These are phyloP conservation scores for Pichia sp. DNA, from an alignment of 1,139 yeast genomes.

Conservation along the genomic window DNA sequence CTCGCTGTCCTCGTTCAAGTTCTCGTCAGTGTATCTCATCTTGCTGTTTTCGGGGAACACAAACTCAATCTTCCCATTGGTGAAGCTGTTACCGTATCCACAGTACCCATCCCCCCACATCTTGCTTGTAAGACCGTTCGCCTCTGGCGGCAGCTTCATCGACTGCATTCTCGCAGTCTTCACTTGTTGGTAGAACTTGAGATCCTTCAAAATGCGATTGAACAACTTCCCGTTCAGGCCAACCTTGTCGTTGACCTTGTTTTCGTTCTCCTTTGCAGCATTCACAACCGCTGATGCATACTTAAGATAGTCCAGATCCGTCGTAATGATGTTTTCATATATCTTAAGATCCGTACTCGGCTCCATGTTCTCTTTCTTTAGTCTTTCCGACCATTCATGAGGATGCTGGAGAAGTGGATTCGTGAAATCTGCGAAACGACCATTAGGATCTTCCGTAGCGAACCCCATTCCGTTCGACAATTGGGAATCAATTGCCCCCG, in stretches of 20 bases:
- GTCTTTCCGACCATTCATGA: conserved; percentile 55
- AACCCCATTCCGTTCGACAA: too few relatives aligned
- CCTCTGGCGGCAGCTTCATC: conserved; percentile 41
- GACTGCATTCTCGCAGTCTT: conserved; percentile 59
- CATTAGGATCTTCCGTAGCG: not conserved
- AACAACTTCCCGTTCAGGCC: conserved; percentile 32
- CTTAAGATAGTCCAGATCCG: conserved; percentile 40
- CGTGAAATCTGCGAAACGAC: not conserved
- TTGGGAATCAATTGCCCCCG: too few relatives aligned
- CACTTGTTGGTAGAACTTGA: conserved; percentile 43
- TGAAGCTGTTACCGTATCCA: conserved; percentile 91
- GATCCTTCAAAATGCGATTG: conserved; percentile 45
- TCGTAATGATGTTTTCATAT: conserved; percentile 55
- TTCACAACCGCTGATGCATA: conserved; percentile 12
- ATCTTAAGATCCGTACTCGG: conserved; percentile 45
- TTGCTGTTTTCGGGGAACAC: conserved; percentile 56
- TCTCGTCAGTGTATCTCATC: conserved; percentile 20
- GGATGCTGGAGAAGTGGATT: conserved; percentile 4
- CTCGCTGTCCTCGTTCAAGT: conserved; percentile 33
- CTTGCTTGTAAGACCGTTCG: conserved; percentile 51
- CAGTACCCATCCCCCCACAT: conserved; percentile 94
- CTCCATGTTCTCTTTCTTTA: conserved; percentile 41
- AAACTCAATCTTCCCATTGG: conserved; percentile 62
- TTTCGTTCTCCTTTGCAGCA: conserved; percentile 16
- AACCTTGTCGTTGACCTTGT: conserved; percentile 10